phyloP scores from a whole-genome alignment of 345 rosid species.

The Euphorbia pulcherrima region DNA sequence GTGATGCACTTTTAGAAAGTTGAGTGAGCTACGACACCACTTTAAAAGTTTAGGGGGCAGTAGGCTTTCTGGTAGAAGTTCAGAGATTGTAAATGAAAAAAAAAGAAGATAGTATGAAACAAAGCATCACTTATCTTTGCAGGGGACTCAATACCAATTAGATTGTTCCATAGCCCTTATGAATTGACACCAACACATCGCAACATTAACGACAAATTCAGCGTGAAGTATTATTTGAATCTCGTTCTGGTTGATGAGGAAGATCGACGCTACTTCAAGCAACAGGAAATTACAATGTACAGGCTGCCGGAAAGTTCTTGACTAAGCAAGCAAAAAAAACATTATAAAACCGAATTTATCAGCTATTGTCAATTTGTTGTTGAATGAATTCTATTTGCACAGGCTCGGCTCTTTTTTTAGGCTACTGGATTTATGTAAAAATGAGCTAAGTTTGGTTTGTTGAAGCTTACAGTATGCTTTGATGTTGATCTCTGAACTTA shows the following conservation, averaged over 20 bases:
- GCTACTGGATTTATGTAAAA: conserved; percentile 1
- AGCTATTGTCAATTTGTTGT: not conserved
- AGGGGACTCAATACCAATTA: conserved; percentile 98
- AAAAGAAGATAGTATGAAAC: not conserved
- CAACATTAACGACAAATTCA: conserved; percentile 96
- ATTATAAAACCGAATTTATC: not conserved
- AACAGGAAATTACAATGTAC: conserved; percentile 89
- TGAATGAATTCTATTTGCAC: not conserved
- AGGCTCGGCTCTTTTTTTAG: not conserved
- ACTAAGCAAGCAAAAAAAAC: not conserved
- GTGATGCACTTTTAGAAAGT: no score
- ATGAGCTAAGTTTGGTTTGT: not conserved
- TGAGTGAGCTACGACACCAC: no score
- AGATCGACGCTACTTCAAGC: conserved; percentile 95
- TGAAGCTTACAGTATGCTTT: not conserved
- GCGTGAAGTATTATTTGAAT: conserved; percentile 90
- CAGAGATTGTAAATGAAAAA: no score
- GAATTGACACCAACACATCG: conserved; percentile 92
- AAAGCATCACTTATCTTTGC: conserved; percentile 7
- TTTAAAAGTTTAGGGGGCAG: no score
- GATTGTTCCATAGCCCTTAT: conserved; percentile 89
- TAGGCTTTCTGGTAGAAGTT: no score
- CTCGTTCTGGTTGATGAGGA: conserved; percentile 97
- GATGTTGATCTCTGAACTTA: no score
- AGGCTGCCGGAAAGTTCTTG: conserved; percentile 74